phyloP scores from a whole-genome alignment of 345 rosid genomes.

The Populus davidiana region DNA sequence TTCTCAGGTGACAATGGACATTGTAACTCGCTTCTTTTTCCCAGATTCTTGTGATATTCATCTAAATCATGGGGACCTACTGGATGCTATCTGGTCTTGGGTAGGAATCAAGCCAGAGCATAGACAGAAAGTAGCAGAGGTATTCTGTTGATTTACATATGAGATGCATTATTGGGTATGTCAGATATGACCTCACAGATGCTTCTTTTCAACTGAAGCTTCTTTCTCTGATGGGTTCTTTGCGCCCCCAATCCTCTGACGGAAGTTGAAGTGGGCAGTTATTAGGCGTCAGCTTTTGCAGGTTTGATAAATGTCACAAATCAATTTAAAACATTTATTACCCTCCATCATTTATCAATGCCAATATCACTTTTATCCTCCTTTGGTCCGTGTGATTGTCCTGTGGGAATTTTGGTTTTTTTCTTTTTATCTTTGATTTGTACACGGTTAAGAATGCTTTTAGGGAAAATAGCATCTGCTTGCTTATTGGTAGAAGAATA shows the following conservation, averaged over 20 bases:
- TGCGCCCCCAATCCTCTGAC: conserved; percentile 89
- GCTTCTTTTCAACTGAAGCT: conserved; percentile 50
- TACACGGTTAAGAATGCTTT: not conserved
- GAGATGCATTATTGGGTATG: conserved; percentile 4
- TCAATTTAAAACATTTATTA: not conserved
- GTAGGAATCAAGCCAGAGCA: conserved; percentile 82
- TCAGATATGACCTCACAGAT: conserved; percentile 27
- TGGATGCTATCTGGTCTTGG: conserved; percentile 96
- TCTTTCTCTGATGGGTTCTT: conserved; percentile 81
- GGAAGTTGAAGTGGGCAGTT: conserved; percentile 84
- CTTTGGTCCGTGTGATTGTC: not conserved
- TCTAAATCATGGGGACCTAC: conserved; percentile 85
- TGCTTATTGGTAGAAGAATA: not conserved
- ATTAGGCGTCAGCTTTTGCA: conserved; percentile 93
- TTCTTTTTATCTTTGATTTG: not conserved
- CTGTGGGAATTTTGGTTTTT: not conserved
- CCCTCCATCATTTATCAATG: not conserved
- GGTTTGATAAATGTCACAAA: conserved; percentile 44
- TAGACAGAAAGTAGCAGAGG: conserved; percentile 93
- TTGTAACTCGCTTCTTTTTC: conserved; percentile 51
- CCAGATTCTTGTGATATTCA: conserved; percentile 74
- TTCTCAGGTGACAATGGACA: conserved; percentile 72
- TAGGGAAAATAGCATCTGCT: not conserved
- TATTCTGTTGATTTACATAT: conserved; percentile 23
- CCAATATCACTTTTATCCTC: not conserved